Base-by-base conservation (phyloP, 148 eudicot species). In the Silene uniflora region DNA sequence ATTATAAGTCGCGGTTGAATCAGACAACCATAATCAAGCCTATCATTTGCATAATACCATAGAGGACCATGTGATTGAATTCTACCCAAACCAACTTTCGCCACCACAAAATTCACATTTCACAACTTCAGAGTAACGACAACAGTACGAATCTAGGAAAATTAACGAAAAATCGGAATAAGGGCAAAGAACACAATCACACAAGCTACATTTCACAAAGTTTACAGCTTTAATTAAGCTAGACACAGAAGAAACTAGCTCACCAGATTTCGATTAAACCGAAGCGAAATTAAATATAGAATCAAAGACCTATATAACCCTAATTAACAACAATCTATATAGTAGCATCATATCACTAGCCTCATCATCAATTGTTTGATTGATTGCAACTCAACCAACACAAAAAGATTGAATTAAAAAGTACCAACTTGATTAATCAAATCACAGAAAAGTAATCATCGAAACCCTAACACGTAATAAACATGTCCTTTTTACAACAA, bases 391-490 rank as follows among this genome's bases (percentile, higher is more conserved):
- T 32, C 58, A 75, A 67, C 6, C 9, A 19, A 19, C 19, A 0
- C 2, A 4, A 44, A 25, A 64, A 80, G 3, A 13, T 7, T 35
- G 1, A n/a, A 76, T 47, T 47, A 25, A 66, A 63, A 76, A 55
- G 60, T 47, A 44, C n/a, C 10, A 71, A 42, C n/a, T 71, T 24
- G 74, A 71, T 22, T 49, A 62, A 60, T 68, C 52, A 49, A 79
- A 73, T 42, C 69, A 16, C 46, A 44, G 0, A 27, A 69, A 59
- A 65, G 72, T 10, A 62, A 69, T 65, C 24, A 1, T 2, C 24
- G 2, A 69, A 46, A 76, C 27, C 9, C 52, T 5, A 67, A 14
- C 81, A 69, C 64, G 72, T 61, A 81, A 73, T 32, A 62, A 67
- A 81, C 77, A 75, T 69, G 84, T 27, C 56, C 18, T 56, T 52